Percentiles rank a stretch among this genome's conserved stretches.
These are phyloP conservation scores for Gastrolobium bilobum DNA, from an alignment of 306 rosid genomes.

Conservation along the genomic window DNA sequence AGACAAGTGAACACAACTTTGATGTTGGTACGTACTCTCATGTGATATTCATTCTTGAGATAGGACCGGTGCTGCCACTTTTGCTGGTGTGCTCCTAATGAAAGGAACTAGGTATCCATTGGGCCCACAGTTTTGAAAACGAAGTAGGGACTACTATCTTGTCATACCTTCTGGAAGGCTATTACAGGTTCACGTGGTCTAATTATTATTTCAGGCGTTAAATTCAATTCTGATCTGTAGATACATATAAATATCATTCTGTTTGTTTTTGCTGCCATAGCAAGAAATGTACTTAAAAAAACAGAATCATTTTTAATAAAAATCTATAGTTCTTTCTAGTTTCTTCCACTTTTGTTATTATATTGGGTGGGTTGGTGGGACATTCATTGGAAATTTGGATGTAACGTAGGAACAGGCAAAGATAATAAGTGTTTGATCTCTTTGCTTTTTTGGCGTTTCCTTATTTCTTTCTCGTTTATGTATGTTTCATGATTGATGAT, in stretches of 20 bases:
- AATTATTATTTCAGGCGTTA: conserved; percentile 8
- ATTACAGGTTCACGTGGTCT: background rate
- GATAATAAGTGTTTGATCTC: background rate
- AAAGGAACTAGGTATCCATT: conserved; percentile 10
- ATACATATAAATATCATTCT: conserved; percentile 13
- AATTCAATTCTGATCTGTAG: conserved; percentile 35
- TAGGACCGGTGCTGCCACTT: background rate
- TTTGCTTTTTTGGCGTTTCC: background rate
- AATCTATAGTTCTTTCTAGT: conserved; percentile 8
- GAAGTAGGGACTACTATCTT: conserved; percentile 26
- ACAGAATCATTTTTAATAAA: background rate
- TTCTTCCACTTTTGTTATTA: background rate
- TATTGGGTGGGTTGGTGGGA: background rate
- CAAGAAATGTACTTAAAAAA: conserved; percentile 32
- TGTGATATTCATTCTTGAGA: conserved; percentile 21
- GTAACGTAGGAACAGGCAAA: too few species aligned
- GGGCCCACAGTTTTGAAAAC: conserved; percentile 43
- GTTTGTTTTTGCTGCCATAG: background rate
- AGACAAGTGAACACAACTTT: background rate
- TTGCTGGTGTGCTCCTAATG: background rate
- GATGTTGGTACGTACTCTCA: background rate
- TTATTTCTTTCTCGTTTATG: too few species aligned
- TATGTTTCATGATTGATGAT: too few species aligned
- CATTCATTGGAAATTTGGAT: background rate
- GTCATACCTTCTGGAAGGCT: conserved; percentile 12